Percentiles rank a stretch among this genome's conserved stretches.
These are phyloP conservation scores for Umbellularia californica DNA, from an alignment of 164 flowering plant species.

Conservation along the genomic window DNA sequence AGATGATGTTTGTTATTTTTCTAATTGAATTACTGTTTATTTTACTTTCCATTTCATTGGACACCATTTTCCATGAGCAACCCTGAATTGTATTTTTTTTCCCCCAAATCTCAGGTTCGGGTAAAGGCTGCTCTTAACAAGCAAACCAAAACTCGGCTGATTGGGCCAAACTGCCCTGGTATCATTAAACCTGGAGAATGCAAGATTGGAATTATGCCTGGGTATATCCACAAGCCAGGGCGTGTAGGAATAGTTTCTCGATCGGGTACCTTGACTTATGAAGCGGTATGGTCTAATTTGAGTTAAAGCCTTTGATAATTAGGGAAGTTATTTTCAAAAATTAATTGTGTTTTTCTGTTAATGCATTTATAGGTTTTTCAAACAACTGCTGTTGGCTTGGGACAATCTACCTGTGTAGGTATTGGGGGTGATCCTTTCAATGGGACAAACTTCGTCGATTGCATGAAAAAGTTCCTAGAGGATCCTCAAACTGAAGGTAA, in stretches of 20 bases:
- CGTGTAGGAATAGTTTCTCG: slow-evolving; percentile 96
- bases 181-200: slow-evolving; percentile 99
- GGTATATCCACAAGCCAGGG: slow-evolving; percentile 99
- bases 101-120: slow-evolving; percentile 49
- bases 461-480: slow-evolving; percentile 69
- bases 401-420: slow-evolving; percentile 98
- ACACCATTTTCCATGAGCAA: neutral
- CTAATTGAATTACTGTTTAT: neutral
- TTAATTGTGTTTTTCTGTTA: neutral
- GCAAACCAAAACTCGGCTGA: slow-evolving; percentile 85
- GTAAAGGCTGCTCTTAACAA: slow-evolving; percentile 90
- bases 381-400: slow-evolving; percentile 97
- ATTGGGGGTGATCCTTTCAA: slow-evolving; percentile 99
- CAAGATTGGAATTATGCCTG: slow-evolving; percentile 99
- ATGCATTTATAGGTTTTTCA: slow-evolving; percentile 70
- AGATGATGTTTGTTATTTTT: neutral
- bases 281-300: slow-evolving; percentile 70
- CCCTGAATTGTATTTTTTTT: neutral
- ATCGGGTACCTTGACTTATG: slow-evolving; percentile 98
- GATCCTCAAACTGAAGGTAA: slow-evolving; percentile 99
- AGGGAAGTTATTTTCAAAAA: neutral
- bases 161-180: slow-evolving; percentile 99
- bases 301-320: neutral
- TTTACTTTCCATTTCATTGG: neutral
- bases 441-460: slow-evolving; percentile 97